A percentile compares a stretch with the other conserved stretches of the same genome.
Conservation (phyloP, 129 eudicot genomes). For the Pseudognaphalium luteoalbum region DNA sequence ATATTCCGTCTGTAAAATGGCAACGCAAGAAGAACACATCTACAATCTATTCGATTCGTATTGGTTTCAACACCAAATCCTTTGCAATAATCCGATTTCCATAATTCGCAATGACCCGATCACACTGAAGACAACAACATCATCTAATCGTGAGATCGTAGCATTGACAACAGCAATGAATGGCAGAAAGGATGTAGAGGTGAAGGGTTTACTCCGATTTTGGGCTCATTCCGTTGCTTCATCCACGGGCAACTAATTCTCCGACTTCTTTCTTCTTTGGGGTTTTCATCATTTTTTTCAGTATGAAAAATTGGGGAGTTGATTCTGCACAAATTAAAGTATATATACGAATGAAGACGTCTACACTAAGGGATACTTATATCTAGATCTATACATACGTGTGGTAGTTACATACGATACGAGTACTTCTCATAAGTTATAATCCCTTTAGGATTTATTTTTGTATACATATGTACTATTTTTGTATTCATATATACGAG, state of each 20-base stretch:
- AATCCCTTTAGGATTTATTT: too few relatives aligned
- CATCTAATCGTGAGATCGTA: not conserved
- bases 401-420: too few relatives aligned
- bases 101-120: not conserved
- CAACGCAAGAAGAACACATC: not conserved
- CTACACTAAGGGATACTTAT: too few relatives aligned
- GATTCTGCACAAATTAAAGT: too few relatives aligned
- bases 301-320: too few relatives aligned
- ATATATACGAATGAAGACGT: too few relatives aligned
- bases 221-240: not conserved
- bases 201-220: not conserved
- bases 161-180: not conserved
- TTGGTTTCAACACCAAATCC: not conserved
- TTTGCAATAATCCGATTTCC: not conserved
- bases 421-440: too few relatives aligned
- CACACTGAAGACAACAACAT: not conserved
- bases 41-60: not conserved
- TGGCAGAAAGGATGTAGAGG: not conserved
- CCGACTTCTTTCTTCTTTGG: not conserved
- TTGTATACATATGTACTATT: too few relatives aligned
- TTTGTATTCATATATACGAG: too few relatives aligned
- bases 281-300: too few relatives aligned
- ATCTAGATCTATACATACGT: too few relatives aligned
- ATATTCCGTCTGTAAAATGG: not conserved
- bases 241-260: not conserved